A percentile compares a stretch with the other conserved stretches of the same genome.
Conservation (phyloP, 306 rosid species). For the Carpinus fangiana region DNA sequence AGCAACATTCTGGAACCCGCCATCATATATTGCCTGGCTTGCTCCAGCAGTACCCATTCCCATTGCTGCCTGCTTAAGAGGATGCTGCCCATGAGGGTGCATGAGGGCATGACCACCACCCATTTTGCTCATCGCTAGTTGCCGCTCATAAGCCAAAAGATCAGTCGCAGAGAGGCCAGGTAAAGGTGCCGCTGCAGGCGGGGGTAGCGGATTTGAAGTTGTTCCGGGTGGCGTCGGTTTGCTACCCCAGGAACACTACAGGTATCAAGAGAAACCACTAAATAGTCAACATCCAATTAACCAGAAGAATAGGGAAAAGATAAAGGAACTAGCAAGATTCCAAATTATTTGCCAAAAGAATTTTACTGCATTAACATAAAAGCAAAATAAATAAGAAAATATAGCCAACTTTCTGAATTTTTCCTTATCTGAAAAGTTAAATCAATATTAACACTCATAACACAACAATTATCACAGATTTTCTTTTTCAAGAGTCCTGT, state of each 20-base stretch:
- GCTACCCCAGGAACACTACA: constrained; percentile 98
- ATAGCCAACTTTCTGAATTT: background rate
- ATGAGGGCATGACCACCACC: constrained; percentile 80
- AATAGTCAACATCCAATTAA: background rate
- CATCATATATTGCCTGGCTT: constrained; percentile 95
- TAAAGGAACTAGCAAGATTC: background rate
- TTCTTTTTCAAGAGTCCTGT: background rate
- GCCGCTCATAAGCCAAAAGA: constrained; percentile 76
- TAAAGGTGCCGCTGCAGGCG: constrained; percentile 68
- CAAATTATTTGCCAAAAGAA: background rate
- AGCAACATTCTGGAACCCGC: constrained; percentile 90
- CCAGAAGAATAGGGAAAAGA: background rate
- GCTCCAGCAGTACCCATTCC: constrained; percentile 75
- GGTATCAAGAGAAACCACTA: background rate
- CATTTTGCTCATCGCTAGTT: constrained; percentile 93
- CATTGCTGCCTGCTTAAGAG: constrained; percentile 81
- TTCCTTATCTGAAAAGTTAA: background rate
- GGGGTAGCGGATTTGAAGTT: constrained; percentile 92
- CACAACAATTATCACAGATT: background rate
- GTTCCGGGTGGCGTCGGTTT: constrained; percentile 98
- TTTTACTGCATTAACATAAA: background rate
- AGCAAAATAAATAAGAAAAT: background rate
- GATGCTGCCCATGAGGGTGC: constrained; percentile 83
- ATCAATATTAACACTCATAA: background rate
- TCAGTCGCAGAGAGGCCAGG: constrained; percentile 74